Conservation (phyloP, 257 asterid species). For the Salvia miltiorrhiza region DNA sequence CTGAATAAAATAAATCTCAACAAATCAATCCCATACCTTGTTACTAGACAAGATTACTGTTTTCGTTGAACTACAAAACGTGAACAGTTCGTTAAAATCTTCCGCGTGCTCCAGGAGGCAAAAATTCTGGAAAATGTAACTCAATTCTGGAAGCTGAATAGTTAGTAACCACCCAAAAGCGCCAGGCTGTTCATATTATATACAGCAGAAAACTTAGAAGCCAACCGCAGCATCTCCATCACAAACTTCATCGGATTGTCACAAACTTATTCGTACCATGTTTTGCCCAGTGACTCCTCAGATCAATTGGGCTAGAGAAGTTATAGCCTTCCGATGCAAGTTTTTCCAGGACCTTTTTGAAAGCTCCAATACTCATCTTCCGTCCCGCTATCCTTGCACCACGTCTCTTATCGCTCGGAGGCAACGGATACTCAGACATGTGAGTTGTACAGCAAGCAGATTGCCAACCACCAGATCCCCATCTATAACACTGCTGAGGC, state of each 20-base stretch:
- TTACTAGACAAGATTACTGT: slow-evolving; percentile 27
- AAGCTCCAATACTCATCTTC: slow-evolving; percentile 94
- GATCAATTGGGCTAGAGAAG: slow-evolving; percentile 70
- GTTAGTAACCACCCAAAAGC: slow-evolving; percentile 52
- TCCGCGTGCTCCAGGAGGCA: slow-evolving; percentile 28
- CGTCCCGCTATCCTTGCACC: slow-evolving; percentile 88
- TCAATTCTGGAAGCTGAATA: slow-evolving; percentile 32
- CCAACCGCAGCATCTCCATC: slow-evolving; percentile 30
- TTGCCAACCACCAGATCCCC: slow-evolving; percentile 99
- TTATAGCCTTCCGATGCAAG: slow-evolving; percentile 68
- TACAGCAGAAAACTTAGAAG: slow-evolving; percentile 47
- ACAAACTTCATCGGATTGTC: slow-evolving; percentile 52
- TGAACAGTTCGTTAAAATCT: slow-evolving; percentile 27
- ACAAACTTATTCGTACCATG: slow-evolving; percentile 94
- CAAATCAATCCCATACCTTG: slow-evolving; percentile 30
- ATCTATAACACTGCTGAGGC: slow-evolving; percentile 80
- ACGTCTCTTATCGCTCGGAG: slow-evolving; percentile 76
- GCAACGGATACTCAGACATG: slow-evolving; percentile 68
- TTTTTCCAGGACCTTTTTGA: slow-evolving; percentile 80
- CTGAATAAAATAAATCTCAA: slow-evolving; percentile 28
- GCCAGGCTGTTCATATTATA: slow-evolving; percentile 41
- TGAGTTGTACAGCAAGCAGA: slow-evolving; percentile 87
- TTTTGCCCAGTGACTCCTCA: slow-evolving; percentile 84
- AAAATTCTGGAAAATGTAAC: slow-evolving; percentile 22
- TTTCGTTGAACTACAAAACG: slow-evolving; percentile 39